Conservation (phyloP, 805 yeast species). For the Ascoidea rubescens region DNA sequence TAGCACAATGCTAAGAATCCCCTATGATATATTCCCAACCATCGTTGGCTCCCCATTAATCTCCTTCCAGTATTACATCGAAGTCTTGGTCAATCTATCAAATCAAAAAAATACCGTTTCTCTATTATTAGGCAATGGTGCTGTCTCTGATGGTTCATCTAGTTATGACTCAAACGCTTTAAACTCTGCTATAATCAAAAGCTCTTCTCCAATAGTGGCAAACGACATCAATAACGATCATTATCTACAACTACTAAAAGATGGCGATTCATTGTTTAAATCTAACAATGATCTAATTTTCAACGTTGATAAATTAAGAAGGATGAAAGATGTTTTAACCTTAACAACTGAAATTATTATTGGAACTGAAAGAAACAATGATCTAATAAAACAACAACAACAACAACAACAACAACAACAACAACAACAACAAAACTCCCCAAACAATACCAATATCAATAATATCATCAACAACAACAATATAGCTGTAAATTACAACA, state of each 20-base stretch:
- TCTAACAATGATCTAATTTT: conserved; percentile 25
- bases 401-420: conserved; percentile 2
- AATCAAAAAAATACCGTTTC: conserved; percentile 28
- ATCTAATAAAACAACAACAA: conserved; percentile 5
- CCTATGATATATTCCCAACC: conserved; percentile 79
- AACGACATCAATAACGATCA: neutral
- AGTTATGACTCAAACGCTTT: neutral
- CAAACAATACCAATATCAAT: conserved; percentile 13
- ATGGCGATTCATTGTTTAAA: neutral
- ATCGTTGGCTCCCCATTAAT: conserved; percentile 58
- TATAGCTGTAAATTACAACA: conserved; percentile 2
- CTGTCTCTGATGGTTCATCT: neutral
- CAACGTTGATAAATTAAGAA: conserved; percentile 68
- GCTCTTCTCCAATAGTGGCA: neutral
- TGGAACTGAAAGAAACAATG: conserved; percentile 50
- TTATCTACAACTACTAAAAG: neutral
- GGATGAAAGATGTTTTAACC: conserved; percentile 68
- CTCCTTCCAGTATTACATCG: conserved; percentile 74
- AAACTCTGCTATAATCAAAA: neutral
- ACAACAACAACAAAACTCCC: conserved; percentile 4
- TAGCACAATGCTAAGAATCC: conserved; percentile 53
- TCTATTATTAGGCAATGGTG: conserved; percentile 13
- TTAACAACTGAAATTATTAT: conserved; percentile 66
- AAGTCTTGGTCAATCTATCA: conserved; percentile 69
- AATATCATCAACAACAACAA: conserved; percentile 12